Evolutionary conservation across 2,329 filamentous ascomycete genomes (phyloP).

Genomic region (Elsinoe necatrix): DNA sequence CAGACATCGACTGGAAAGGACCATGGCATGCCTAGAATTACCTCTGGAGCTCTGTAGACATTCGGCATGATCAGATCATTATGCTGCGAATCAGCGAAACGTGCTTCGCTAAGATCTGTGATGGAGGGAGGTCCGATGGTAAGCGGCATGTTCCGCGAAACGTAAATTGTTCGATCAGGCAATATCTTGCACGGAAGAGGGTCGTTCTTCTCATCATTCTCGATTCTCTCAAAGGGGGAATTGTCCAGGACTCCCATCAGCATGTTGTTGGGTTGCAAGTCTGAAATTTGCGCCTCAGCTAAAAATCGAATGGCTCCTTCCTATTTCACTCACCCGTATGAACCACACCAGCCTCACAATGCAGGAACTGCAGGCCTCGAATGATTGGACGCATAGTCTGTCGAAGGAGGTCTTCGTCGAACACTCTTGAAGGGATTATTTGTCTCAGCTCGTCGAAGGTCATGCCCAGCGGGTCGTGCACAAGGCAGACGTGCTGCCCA

Average conservation of each 20-base stretch:
- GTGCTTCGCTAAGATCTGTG: conserved; percentile 33
- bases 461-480: conserved; percentile 31
- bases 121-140: conserved; percentile 28
- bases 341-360: conserved; percentile 23
- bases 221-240: conserved; percentile 25
- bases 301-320: too few species aligned
- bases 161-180: conserved; percentile 25
- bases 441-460: conserved; percentile 31
- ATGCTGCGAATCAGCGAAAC: conserved; percentile 27
- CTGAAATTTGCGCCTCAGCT: conserved; percentile 20
- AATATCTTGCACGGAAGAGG: conserved; percentile 29
- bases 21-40: conserved; percentile 32
- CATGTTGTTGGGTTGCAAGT: conserved; percentile 33
- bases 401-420: conserved; percentile 18
- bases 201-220: conserved; percentile 27
- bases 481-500: conserved; percentile 33
- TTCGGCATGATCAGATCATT: conserved; percentile 29
- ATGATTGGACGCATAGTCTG: conserved; percentile 24
- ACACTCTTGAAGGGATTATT: conserved; percentile 18
- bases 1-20: conserved; percentile 33
- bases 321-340: conserved; percentile 23
- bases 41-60: conserved; percentile 33
- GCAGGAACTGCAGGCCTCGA: conserved; percentile 25
- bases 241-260: conserved; percentile 29
- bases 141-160: conserved; percentile 29